phyloP scores from a whole-genome alignment of 2,329 filamentous ascomycete species.

The Clonostachys rosea region DNA sequence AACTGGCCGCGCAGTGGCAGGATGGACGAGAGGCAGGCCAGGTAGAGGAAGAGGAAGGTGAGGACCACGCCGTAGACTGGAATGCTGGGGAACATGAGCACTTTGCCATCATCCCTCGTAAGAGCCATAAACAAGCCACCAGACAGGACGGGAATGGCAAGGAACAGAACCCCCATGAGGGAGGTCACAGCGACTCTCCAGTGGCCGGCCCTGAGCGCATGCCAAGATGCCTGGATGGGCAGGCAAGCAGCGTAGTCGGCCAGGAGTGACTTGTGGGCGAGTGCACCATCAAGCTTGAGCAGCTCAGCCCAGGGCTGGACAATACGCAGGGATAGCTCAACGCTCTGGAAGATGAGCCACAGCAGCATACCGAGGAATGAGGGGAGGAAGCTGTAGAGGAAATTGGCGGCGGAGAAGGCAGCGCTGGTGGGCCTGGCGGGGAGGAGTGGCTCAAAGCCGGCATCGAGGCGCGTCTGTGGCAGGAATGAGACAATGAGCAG shows the following conservation, averaged over 20 bases:
- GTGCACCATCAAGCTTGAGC: conserved; percentile 46
- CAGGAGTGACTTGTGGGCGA: conserved; percentile 60
- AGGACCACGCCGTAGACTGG: conserved; percentile 71
- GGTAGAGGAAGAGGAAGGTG: conserved; percentile 65
- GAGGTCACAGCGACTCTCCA: conserved; percentile 61
- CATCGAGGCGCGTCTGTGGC: conserved; percentile 56
- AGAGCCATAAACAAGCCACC: conserved; percentile 73
- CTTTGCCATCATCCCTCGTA: conserved; percentile 43
- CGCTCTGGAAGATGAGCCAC: conserved; percentile 61
- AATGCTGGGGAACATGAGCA: conserved; percentile 68
- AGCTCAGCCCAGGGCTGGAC: conserved; percentile 68
- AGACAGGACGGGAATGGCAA: conserved; percentile 61
- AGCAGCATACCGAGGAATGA: conserved; percentile 62
- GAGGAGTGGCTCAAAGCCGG: conserved; percentile 70
- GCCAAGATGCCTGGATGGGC: conserved; percentile 54
- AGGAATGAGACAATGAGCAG: conserved; percentile 78
- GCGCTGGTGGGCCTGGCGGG: conserved; percentile 50
- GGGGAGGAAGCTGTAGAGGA: conserved; percentile 77
- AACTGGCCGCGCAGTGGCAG: conserved; percentile 56
- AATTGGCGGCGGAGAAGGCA: conserved; percentile 83
- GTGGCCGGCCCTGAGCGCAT: conserved; percentile 56
- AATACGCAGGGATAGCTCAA: conserved; percentile 62
- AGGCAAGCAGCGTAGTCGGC: conserved; percentile 63
- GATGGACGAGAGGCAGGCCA: conserved; percentile 56
- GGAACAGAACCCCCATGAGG: conserved; percentile 52